Evolutionary conservation across 2,329 filamentous ascomycete genomes (phyloP).

Genomic region (Biscogniauxia mediterranea): DNA sequence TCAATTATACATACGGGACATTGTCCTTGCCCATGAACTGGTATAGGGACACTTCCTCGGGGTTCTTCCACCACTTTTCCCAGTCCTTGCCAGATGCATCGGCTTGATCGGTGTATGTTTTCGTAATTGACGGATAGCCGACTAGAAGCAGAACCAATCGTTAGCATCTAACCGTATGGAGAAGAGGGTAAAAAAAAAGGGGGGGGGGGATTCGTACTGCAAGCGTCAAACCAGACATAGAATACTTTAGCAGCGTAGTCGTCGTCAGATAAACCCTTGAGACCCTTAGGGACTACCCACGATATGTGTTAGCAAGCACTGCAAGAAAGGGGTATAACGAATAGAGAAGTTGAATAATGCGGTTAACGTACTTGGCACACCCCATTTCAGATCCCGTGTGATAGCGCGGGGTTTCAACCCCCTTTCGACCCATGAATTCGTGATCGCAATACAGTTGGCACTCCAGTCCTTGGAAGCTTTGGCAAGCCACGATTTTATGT

Average conservation of each 20-base stretch:
- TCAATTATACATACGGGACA: conserved; percentile 38
- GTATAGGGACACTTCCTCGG: conserved; percentile 82
- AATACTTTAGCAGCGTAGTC: conserved; percentile 36
- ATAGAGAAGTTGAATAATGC: conserved; percentile 1
- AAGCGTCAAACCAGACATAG: conserved; percentile 88
- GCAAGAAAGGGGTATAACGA: background rate
- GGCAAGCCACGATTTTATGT: conserved; percentile 75
- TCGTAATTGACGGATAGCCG: conserved; percentile 88
- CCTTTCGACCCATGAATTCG: conserved; percentile 77
- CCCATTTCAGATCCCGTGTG: conserved; percentile 91
- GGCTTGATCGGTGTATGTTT: conserved; percentile 69
- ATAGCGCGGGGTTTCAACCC: conserved; percentile 86
- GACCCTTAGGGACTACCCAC: conserved; percentile 41
- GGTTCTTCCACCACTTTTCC: conserved; percentile 94
- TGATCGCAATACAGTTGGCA: conserved; percentile 72
- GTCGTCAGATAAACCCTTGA: conserved; percentile 57
- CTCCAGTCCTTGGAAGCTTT: conserved; percentile 75
- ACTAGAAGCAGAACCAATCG: conserved; percentile 35
- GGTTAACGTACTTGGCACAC: conserved; percentile 46
- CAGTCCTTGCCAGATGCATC: conserved; percentile 60
- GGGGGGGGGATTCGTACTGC: conserved; percentile 63
- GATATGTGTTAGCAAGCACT: conserved; percentile 8
- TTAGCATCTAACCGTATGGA: conserved; percentile 42
- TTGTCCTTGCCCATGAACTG: conserved; percentile 97
- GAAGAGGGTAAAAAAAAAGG: conserved; percentile 64